Evolutionary conservation across 768 basidiomycete genomes (phyloP), one percentile per base, ranked within the genome.

Genomic region (Rhodotorula taiwanensis): DNA sequence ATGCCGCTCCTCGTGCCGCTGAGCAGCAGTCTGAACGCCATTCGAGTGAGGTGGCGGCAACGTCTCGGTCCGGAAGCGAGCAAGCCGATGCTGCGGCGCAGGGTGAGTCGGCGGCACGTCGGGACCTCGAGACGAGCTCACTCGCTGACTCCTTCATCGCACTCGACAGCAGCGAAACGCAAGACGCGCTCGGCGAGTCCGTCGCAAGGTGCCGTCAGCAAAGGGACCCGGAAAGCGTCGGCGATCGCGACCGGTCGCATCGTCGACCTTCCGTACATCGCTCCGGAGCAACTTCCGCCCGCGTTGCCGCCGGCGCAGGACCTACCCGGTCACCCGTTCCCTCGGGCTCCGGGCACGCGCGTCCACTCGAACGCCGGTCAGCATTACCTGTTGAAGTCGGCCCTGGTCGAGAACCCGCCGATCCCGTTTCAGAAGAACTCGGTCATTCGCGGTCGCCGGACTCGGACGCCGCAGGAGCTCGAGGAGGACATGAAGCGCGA

Each of bases 401-500:
- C 58, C 4, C 52, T 60, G n/a, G 67, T 64, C 28, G 20, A 47
- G 23, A 30, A 58, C 18, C 61, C 61, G 11, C 66, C 66, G 3
- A 54, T 63, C 47, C 66, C 62, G 23, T 63, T 63, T 30, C 18
- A 21, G 8, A 21, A 27, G n/a, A 63, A 60, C 55, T 53, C 62
- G 30, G 64, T 69, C 36, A 55, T 69, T 10, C 55, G 67, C 20
- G 67, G 67, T 2, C 21, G 56, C 25, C 3, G 56, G 18, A 58
- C 56, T 13, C 39, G 31, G 41, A 27, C 25, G 18, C 20, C 31
- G 21, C 27, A 10, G n/a, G 39, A 27, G n/a, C 27, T 53, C 23
- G 52, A 50, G 49, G 30, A 31, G 30, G 31, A 16, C 30, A 28
- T 50, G 28, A 18, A 21, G 30, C 28, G 28, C 8, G 28, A 15